Evolutionary conservation across 1,284 basidiomycete species (phyloP).

Genomic region (Phlebopus sp.): DNA sequence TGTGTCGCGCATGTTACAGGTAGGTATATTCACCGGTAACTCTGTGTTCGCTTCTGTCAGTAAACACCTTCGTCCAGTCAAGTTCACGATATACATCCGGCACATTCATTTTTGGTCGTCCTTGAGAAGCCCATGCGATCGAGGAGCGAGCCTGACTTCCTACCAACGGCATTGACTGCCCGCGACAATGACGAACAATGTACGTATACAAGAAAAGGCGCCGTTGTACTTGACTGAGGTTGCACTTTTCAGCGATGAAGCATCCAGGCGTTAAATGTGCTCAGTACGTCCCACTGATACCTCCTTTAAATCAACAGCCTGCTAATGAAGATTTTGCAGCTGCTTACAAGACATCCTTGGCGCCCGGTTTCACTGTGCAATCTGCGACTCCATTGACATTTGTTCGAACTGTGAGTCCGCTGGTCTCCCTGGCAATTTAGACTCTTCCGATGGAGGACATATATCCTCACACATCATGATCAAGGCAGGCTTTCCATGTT

Average conservation of each 20-base stretch:
- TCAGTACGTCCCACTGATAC: constrained; percentile 57
- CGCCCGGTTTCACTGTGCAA: constrained; percentile 86
- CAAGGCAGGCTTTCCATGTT: constrained; percentile 55
- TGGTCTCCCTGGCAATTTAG: constrained; percentile 76
- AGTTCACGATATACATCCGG: constrained; percentile 87
- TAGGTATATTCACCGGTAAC: constrained; percentile 24
- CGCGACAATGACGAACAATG: constrained; percentile 59
- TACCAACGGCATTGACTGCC: constrained; percentile 21
- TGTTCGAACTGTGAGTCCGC: constrained; percentile 88
- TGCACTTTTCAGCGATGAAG: constrained; percentile 51
- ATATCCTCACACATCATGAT: constrained; percentile 87
- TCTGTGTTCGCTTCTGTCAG: constrained; percentile 1
- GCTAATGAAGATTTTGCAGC: constrained; percentile 39
- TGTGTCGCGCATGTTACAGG: constrained; percentile 83
- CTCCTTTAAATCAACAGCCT: constrained; percentile 1
- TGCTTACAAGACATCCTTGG: constrained; percentile 87
- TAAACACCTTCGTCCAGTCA: constrained; percentile 39
- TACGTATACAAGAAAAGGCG: constrained; percentile 33
- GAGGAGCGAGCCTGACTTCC: constrained; percentile 40
- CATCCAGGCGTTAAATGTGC: constrained; percentile 72
- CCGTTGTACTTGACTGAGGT: constrained; percentile 12
- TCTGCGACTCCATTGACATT: constrained; percentile 80
- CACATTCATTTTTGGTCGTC: constrained; percentile 78
- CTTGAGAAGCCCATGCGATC: constrained; percentile 55
- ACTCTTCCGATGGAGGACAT: constrained; percentile 73